Evolutionary conservation across 257 asterid species (phyloP), one percentile per base, ranked within the genome.

Genomic region (Solanum stenotomum): DNA sequence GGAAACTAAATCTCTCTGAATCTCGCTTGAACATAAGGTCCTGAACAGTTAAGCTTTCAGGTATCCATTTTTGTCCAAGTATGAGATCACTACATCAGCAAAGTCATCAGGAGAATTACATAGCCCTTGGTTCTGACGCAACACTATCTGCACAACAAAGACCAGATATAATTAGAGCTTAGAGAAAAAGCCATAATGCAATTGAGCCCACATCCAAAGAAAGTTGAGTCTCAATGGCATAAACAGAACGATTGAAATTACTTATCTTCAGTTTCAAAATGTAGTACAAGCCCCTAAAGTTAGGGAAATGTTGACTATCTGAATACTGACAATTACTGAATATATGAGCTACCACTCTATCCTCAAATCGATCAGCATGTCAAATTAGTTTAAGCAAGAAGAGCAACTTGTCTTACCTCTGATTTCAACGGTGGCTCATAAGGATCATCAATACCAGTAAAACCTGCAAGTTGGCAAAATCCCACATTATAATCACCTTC

Each of bases 371-470:
- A 82, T 31, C 23, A 83, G 37, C 70, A 52, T 84, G 63, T 67
- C 87, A 35, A 79, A 46, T 10, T 37, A 89, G 85, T 27, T 70
- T 85, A 49, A 71, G 83, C 40, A 78, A 87, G 75, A 70, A 87
- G 33, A 22, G 70, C 46, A 25, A 31, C 42, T 46, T 29, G 42
- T 81, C 68, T 49, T 93, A 95, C 99, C 99, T 97, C 99, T 33
- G 96, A 88, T 90, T 93, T 93, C 88, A 93, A 72, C 34, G 99
- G 99, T 44, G 95, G 92, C 91, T 97, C 99, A 78, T 97, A 97
- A 81, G 98, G 99, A 92, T 97, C 99, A 87, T 97, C 99, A 87
- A 97, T 90, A 77, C 99, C 99, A 5, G 99, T 97, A 92, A 97
- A 97, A 87, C 98, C 99, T 97, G 95, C 74, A 87, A 87, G 89